These are phyloP conservation scores for Apodospora peruviana DNA, from an alignment of 495 filamentous ascomycete genomes.

Conservation along the genomic window DNA sequence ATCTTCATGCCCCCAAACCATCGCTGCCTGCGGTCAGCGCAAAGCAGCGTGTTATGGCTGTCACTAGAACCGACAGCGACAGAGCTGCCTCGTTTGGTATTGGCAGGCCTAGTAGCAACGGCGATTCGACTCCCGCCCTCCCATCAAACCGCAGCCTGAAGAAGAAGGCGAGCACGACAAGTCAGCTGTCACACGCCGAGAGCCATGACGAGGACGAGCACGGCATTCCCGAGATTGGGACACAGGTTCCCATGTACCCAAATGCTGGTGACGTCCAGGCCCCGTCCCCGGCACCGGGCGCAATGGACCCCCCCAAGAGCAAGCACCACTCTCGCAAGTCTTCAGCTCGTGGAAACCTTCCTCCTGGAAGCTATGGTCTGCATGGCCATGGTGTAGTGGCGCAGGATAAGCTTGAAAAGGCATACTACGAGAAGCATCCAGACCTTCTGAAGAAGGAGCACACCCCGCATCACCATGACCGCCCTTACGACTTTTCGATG, in stretches of 20 bases:
- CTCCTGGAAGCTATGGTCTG: slow-evolving; percentile 78
- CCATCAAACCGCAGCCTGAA: slow-evolving; percentile 40
- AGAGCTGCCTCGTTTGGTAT: slow-evolving; percentile 78
- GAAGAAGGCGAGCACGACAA: slow-evolving; percentile 58
- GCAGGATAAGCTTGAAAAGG: slow-evolving; percentile 72
- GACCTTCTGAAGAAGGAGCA: slow-evolving; percentile 69
- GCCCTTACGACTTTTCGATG: slow-evolving; percentile 75
- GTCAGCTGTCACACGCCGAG: slow-evolving; percentile 47
- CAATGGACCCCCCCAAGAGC: slow-evolving; percentile 47
- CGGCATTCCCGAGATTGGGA: slow-evolving; percentile 86
- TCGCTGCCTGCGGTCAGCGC: slow-evolving; percentile 72
- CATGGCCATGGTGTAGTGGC: slow-evolving; percentile 73
- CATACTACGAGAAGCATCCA: slow-evolving; percentile 87
- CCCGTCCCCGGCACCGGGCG: slow-evolving; percentile 67
- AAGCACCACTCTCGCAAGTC: slow-evolving; percentile 60
- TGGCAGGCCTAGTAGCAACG: slow-evolving; percentile 54
- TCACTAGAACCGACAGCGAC: slow-evolving; percentile 84
- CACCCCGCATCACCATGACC: slow-evolving; percentile 47
- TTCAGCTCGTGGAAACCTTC: slow-evolving; percentile 45
- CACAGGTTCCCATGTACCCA: slow-evolving; percentile 87
- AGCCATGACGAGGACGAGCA: slow-evolving; percentile 59
- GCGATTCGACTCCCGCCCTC: slow-evolving; percentile 26
- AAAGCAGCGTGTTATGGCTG: slow-evolving; percentile 69
- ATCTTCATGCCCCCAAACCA: slow-evolving; percentile 87
- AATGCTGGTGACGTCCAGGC: slow-evolving; percentile 96